phyloP scores from a whole-genome alignment of 2,329 filamentous ascomycete genomes.

The Capronia coronata region DNA sequence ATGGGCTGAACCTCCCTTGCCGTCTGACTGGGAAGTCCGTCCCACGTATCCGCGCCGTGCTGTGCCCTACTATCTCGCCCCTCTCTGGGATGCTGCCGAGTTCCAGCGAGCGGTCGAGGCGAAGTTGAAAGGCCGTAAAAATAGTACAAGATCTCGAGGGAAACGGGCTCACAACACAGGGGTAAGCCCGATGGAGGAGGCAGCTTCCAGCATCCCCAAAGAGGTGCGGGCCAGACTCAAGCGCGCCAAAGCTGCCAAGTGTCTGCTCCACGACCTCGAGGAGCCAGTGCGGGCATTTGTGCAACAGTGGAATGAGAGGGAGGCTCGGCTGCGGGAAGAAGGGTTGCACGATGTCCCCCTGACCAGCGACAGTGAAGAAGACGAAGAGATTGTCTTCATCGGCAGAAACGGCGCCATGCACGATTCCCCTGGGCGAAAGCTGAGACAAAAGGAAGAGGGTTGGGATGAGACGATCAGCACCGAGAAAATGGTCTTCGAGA shows the following conservation, averaged over 20 bases:
- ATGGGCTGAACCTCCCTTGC: conserved; percentile 72
- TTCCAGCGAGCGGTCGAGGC: conserved; percentile 41
- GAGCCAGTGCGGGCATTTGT: conserved; percentile 75
- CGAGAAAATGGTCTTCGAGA: conserved; percentile 73
- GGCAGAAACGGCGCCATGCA: conserved; percentile 61
- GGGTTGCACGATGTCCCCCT: conserved; percentile 42
- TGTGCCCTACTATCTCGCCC: conserved; percentile 83
- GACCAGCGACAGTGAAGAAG: conserved; percentile 42
- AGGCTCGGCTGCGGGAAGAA: conserved; percentile 42
- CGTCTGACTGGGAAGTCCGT: conserved; percentile 73
- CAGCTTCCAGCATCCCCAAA: conserved; percentile 56
- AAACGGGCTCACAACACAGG: conserved; percentile 31
- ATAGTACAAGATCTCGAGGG: conserved; percentile 37
- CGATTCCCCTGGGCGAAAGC: conserved; percentile 50
- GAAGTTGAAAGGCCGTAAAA: conserved; percentile 31
- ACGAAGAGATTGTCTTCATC: conserved; percentile 90
- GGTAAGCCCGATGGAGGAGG: conserved; percentile 33
- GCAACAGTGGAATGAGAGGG: conserved; percentile 51
- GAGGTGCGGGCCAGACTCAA: conserved; percentile 77
- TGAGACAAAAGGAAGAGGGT: conserved; percentile 43
- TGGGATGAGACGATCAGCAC: conserved; percentile 39
- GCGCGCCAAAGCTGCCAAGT: conserved; percentile 68
- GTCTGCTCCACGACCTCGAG: conserved; percentile 76
- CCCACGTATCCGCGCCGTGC: conserved; percentile 68
- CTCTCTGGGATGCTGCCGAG: conserved; percentile 64